phyloP scores from a whole-genome alignment of 208 protist genomes.

The Polymyxa betae region DNA sequence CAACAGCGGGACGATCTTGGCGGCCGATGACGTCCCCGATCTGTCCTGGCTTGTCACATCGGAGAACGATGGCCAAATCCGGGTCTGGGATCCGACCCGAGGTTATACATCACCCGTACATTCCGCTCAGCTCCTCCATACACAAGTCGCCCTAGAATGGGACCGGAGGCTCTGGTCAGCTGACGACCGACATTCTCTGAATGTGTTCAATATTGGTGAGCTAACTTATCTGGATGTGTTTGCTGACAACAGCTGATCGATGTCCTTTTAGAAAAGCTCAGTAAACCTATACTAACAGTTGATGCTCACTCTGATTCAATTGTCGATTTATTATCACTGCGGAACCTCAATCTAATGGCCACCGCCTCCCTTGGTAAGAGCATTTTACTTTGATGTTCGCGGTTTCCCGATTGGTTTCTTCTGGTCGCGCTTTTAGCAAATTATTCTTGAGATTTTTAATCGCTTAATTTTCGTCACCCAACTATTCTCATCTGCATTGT shows the following conservation, averaged over 20 bases:
- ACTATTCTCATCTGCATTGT: no score
- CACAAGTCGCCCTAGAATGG: constrained; percentile 47
- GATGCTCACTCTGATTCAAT: background rate
- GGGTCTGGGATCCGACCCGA: constrained; percentile 8
- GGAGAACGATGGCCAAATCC: background rate
- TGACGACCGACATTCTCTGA: background rate
- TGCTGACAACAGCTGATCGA: background rate
- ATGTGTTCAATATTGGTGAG: background rate
- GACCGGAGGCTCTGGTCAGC: background rate
- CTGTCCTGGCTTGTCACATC: background rate
- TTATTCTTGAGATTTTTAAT: no score
- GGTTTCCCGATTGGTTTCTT: no score
- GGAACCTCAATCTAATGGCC: constrained; percentile 38
- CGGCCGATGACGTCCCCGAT: background rate
- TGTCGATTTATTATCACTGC: background rate
- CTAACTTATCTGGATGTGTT: background rate
- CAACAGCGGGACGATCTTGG: background rate
- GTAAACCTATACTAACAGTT: background rate
- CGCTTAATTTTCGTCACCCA: no score
- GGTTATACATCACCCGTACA: background rate
- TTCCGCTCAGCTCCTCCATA: background rate
- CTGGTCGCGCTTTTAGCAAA: no score
- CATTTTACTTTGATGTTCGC: no score
- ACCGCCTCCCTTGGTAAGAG: constrained; percentile 39
- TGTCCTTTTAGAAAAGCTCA: background rate